A percentile compares a stretch with the other conserved stretches of the same genome.
Evolutionary conservation across 192 early-diverging fungal species (phyloP).

Genomic region (Borealophlyctis nickersoniae): DNA sequence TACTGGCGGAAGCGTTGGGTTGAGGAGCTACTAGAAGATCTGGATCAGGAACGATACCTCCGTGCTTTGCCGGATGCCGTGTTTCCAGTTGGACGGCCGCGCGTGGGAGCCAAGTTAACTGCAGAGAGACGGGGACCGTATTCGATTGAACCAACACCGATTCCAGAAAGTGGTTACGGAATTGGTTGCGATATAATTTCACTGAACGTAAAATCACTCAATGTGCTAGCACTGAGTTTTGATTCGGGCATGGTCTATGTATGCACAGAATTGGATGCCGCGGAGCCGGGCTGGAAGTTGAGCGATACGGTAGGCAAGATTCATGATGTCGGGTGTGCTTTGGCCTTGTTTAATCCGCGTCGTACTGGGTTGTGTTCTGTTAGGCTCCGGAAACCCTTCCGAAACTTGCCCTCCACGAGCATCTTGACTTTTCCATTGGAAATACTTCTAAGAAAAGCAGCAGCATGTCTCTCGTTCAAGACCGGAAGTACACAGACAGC

Average conservation of each 20-base stretch:
- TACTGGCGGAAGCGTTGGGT: slow-evolving; percentile 50
- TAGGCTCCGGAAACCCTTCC: slow-evolving; percentile 32
- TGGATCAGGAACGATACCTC: slow-evolving; percentile 20
- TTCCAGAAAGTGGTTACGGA: slow-evolving; percentile 18
- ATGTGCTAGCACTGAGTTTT: slow-evolving; percentile 13
- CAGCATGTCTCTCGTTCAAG: slow-evolving; percentile 41
- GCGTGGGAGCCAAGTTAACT: neutral
- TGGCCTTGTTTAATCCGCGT: neutral
- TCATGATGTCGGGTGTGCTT: neutral
- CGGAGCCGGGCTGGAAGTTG: slow-evolving; percentile 15
- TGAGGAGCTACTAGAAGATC: slow-evolving; percentile 32
- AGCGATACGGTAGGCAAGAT: neutral
- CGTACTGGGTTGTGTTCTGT: neutral
- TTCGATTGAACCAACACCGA: slow-evolving; percentile 38
- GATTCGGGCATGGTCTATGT: slow-evolving; percentile 13
- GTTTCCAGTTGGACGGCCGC: neutral
- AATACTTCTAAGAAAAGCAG: neutral
- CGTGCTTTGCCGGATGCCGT: slow-evolving; percentile 15
- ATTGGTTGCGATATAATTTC: slow-evolving; percentile 20
- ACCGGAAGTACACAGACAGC: slow-evolving; percentile 57
- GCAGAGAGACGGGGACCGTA: slow-evolving; percentile 52
- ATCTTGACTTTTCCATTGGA: slow-evolving; percentile 38
- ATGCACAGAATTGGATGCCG: slow-evolving; percentile 19
- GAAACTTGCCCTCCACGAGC: slow-evolving; percentile 53
- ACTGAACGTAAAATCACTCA: neutral